Conservation (phyloP, 495 filamentous ascomycete species). For the Symbiotaphrina buchneri region DNA sequence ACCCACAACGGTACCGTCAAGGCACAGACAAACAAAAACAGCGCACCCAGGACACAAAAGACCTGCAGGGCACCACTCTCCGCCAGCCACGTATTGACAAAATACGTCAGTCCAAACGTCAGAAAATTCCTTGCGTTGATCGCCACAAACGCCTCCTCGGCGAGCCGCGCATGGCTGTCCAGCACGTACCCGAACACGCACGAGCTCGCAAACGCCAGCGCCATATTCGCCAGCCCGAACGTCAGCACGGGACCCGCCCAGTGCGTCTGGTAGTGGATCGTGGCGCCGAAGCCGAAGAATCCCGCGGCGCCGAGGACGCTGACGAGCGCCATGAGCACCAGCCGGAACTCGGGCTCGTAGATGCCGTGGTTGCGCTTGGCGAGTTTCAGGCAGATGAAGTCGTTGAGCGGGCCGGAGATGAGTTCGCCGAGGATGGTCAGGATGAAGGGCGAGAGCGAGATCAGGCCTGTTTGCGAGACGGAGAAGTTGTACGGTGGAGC, state of each 20-base stretch:
- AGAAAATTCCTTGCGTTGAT: slow-evolving; percentile 29
- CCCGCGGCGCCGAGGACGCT: slow-evolving; percentile 22
- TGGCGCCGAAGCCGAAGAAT: slow-evolving; percentile 35
- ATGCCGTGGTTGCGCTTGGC: slow-evolving; percentile 24
- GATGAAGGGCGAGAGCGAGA: slow-evolving; percentile 24
- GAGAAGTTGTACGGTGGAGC: slow-evolving; percentile 28
- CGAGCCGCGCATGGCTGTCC: slow-evolving; percentile 24
- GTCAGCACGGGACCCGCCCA: slow-evolving; percentile 28
- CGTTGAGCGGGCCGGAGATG: slow-evolving; percentile 25
- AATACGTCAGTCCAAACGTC: no score
- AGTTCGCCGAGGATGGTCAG: slow-evolving; percentile 23
- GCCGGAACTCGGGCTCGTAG: slow-evolving; percentile 31
- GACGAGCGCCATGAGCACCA: slow-evolving; percentile 23
- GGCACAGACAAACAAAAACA: no score
- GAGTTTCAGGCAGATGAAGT: slow-evolving; percentile 22
- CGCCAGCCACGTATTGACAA: no score
- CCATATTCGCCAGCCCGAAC: slow-evolving; percentile 29
- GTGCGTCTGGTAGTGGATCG: slow-evolving; percentile 29
- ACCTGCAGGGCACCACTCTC: no score
- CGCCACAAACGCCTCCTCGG: slow-evolving; percentile 31
- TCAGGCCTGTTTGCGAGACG: slow-evolving; percentile 23
- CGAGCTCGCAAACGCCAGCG: slow-evolving; percentile 24
- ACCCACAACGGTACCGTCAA: no score
- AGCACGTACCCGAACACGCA: slow-evolving; percentile 30
- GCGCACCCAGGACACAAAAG: no score